Conservation (phyloP, 2,329 filamentous ascomycete species). For the Tothia fuscella region DNA sequence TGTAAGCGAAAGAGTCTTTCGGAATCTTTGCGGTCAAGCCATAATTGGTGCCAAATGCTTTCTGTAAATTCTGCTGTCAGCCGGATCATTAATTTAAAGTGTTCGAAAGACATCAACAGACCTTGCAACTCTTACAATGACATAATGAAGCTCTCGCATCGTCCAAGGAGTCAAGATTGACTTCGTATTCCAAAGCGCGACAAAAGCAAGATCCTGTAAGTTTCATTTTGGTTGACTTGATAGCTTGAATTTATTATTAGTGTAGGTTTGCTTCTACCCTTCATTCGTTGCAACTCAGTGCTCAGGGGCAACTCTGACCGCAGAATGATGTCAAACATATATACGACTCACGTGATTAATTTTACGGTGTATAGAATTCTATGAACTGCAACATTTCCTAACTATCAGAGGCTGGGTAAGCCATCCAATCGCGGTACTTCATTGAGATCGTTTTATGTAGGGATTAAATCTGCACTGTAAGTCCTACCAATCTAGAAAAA, state of each 20-base stretch:
- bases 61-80: conserved; percentile 21
- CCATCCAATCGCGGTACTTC: too few relatives aligned
- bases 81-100: not conserved
- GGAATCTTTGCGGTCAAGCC: conserved; percentile 42
- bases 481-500: too few relatives aligned
- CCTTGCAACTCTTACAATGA: conserved; percentile 42
- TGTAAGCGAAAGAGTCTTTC: conserved; percentile 31
- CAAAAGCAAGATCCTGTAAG: conserved; percentile 37
- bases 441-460: too few relatives aligned
- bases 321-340: not conserved
- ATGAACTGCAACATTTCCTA: too few relatives aligned
- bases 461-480: too few relatives aligned
- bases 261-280: not conserved
- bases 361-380: too few relatives aligned
- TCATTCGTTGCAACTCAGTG: too few relatives aligned
- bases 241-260: not conserved
- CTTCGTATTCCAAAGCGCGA: conserved; percentile 33
- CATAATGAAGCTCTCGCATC: conserved; percentile 41
- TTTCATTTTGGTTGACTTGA: conserved; percentile 11
- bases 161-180: conserved; percentile 32
- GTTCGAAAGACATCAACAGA: conserved; percentile 13
- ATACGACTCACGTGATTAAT: too few relatives aligned
- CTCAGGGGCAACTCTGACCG: not conserved
- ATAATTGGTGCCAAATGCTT: conserved; percentile 40
- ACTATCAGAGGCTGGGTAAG: too few relatives aligned